A percentile compares a stretch with the other conserved stretches of the same genome.
These are phyloP conservation scores for Kluyveromyces marxianus DNA, from an alignment of 1,139 yeast genomes.

Conservation along the genomic window DNA sequence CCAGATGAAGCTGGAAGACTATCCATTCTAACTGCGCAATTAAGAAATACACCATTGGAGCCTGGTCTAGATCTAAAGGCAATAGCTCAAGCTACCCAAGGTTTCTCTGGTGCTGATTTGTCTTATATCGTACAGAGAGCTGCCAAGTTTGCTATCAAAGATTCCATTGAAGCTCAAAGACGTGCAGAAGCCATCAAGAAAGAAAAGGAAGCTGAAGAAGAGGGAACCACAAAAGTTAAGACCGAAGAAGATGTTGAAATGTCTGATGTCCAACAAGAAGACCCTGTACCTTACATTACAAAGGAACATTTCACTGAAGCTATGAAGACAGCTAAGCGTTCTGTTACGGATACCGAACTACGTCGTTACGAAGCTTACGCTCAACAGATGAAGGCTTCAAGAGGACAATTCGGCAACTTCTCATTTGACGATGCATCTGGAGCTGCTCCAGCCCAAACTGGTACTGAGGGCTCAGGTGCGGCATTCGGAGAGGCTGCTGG, in stretches of 20 bases:
- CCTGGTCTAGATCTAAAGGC: conserved; percentile 87
- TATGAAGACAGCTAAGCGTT: conserved; percentile 97
- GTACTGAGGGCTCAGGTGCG: conserved; percentile 30
- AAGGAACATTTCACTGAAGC: conserved; percentile 96
- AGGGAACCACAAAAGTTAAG: conserved; percentile 25
- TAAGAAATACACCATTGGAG: conserved; percentile 96
- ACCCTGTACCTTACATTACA: conserved; percentile 93
- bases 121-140: conserved; percentile 96
- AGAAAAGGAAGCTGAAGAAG: conserved; percentile 2
- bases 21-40: conserved; percentile 89
- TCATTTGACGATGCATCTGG: conserved; percentile 52
- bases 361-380: conserved; percentile 99
- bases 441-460: conserved; percentile 33
- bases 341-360: conserved; percentile 93
- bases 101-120: conserved; percentile 99
- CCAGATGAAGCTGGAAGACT: conserved; percentile 94
- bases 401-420: conserved; percentile 82
- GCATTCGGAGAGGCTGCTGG: conserved; percentile 66
- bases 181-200: conserved; percentile 44
- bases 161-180: conserved; percentile 82
- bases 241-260: conserved; percentile 53
- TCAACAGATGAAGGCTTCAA: conserved; percentile 89
- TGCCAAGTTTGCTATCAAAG: conserved; percentile 97
- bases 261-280: conserved; percentile 59
- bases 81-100: conserved; percentile 88